phyloP scores from a whole-genome alignment of 345 rosid genomes.

The Trapa bicornis region DNA sequence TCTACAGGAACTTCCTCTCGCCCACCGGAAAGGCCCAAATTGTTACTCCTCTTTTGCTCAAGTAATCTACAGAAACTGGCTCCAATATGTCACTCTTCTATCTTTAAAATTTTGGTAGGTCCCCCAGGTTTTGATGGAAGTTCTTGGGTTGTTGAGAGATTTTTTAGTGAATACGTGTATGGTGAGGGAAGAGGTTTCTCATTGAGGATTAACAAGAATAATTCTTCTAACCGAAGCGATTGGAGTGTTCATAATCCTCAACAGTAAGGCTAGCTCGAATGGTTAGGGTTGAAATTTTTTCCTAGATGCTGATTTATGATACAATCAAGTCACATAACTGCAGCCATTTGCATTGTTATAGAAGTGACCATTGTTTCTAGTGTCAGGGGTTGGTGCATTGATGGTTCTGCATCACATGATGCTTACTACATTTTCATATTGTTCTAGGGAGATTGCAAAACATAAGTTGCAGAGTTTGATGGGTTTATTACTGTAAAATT shows the following conservation, averaged over 20 bases:
- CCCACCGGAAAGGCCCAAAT: conserved; percentile 81
- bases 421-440: background rate
- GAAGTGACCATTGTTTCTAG: background rate
- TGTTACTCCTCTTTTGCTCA: conserved; percentile 65
- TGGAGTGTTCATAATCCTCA: background rate
- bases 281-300: background rate
- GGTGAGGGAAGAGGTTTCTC: background rate
- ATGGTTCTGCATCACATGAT: background rate
- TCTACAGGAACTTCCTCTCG: conserved; percentile 65
- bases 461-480: background rate
- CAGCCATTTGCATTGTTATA: background rate
- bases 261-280: background rate
- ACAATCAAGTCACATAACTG: background rate
- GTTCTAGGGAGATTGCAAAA: background rate
- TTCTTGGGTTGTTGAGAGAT: background rate
- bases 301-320: background rate
- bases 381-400: background rate
- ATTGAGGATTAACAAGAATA: background rate
- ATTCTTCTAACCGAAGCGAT: background rate
- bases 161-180: background rate
- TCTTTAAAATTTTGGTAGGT: background rate
- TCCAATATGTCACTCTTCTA: background rate
- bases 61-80: conserved; percentile 27
- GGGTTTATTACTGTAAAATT: background rate
- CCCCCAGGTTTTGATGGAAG: background rate